Conservation (phyloP, 495 filamentous ascomycete species). For the Neurospora discreta region DNA sequence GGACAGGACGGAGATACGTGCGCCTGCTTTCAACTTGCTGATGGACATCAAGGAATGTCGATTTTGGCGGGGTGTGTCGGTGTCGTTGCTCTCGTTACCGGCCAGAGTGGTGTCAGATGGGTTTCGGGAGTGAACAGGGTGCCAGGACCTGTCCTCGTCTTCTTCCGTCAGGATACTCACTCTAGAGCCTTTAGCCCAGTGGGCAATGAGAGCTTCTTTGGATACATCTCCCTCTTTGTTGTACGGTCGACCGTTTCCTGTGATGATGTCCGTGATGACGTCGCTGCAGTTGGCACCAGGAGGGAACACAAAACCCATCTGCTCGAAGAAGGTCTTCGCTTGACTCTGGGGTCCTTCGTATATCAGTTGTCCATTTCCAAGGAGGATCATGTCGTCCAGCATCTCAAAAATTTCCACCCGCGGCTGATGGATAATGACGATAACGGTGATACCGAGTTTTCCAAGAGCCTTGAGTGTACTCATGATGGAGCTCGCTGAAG, state of each 20-base stretch:
- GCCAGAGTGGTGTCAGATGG: neutral
- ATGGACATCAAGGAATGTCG: neutral
- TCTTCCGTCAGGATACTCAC: neutral
- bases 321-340: constrained; percentile 33
- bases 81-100: neutral
- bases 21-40: neutral
- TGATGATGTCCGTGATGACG: constrained; percentile 40
- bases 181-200: constrained; percentile 17
- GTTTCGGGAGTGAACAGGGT: constrained; percentile 2
- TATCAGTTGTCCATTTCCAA: constrained; percentile 33
- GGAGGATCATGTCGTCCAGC: constrained; percentile 34
- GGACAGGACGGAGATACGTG: neutral
- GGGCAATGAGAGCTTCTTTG: constrained; percentile 28
- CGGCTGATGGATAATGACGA: constrained; percentile 36
- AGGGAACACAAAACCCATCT: constrained; percentile 33
- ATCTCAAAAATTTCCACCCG: constrained; percentile 38
- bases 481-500: constrained; percentile 51
- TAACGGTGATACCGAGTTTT: constrained; percentile 34
- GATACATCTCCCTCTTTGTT: constrained; percentile 32
- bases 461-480: constrained; percentile 33
- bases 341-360: constrained; percentile 27
- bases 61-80: constrained; percentile 7
- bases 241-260: constrained; percentile 35
- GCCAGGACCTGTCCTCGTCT: constrained; percentile 6
- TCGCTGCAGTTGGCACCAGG: constrained; percentile 33